phyloP scores from a whole-genome alignment of 805 yeast genomes.

The Clavispora fructus region DNA sequence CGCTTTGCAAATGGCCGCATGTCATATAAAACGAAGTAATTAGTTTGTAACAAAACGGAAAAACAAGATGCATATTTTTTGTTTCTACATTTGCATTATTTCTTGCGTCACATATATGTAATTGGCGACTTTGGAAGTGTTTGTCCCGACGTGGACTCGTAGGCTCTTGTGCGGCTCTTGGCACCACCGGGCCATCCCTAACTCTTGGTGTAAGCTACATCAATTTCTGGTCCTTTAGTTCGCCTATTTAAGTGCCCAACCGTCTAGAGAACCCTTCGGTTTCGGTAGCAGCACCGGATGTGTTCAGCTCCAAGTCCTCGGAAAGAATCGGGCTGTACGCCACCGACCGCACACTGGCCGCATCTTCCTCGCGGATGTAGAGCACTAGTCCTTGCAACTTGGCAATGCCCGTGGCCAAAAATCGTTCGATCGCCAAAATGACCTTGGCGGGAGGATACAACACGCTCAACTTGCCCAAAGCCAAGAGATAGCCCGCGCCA shows the following conservation, averaged over 20 bases:
- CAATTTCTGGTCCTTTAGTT: not conserved
- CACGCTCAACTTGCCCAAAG: constrained; percentile 48
- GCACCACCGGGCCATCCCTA: too few relatives aligned
- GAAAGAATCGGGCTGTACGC: constrained; percentile 24
- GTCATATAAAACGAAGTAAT: too few relatives aligned
- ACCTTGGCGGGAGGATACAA: constrained; percentile 65
- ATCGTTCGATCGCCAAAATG: constrained; percentile 59
- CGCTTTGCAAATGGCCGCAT: too few relatives aligned
- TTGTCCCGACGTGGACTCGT: too few relatives aligned
- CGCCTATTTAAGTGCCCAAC: constrained; percentile 4
- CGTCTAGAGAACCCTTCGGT: constrained; percentile 13
- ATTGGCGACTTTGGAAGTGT: too few relatives aligned
- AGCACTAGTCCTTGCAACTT: constrained; percentile 49
- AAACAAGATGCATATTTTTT: too few relatives aligned
- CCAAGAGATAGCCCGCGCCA: constrained; percentile 59
- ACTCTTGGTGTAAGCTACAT: not conserved
- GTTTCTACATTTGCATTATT: too few relatives aligned
- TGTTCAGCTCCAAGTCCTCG: constrained; percentile 18
- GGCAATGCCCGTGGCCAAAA: constrained; percentile 45
- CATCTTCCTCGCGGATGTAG: constrained; percentile 59
- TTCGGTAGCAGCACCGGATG: not conserved
- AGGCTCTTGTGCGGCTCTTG: too few relatives aligned
- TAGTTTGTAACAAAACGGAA: too few relatives aligned
- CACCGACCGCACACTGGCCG: constrained; percentile 39
- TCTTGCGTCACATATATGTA: too few relatives aligned